phyloP scores from a whole-genome alignment of 148 eudicot genomes.

The Spergularia marina region DNA sequence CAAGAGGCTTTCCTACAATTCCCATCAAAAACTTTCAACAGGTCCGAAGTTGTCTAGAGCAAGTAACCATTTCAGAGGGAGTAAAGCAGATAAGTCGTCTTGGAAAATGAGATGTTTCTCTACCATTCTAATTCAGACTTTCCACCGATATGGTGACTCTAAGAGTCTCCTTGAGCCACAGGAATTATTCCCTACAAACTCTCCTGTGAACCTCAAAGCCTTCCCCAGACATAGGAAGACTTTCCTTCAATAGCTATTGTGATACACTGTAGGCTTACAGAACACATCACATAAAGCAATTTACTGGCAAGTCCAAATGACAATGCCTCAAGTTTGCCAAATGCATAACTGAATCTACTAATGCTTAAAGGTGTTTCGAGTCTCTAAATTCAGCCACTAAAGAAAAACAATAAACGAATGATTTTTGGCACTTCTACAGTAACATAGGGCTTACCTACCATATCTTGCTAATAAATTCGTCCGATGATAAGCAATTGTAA shows the following conservation, averaged over 20 bases:
- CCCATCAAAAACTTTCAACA: not conserved
- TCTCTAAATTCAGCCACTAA: not conserved
- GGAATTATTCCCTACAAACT: no score
- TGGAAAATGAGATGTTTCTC: no score
- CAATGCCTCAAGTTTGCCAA: not conserved
- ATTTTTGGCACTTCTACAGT: slow-evolving; percentile 7
- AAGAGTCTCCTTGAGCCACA: no score
- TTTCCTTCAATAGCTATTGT: not conserved
- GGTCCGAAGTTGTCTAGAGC: not conserved
- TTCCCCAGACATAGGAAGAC: not conserved
- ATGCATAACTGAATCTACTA: not conserved
- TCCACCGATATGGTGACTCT: no score
- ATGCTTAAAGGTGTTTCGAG: not conserved
- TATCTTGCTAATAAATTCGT: slow-evolving; percentile 86
- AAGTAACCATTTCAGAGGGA: not conserved
- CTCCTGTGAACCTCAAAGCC: not conserved
- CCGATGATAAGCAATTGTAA: slow-evolving; percentile 89
- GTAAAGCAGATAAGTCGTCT: not conserved
- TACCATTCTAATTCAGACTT: no score
- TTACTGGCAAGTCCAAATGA: not conserved
- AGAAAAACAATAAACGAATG: not conserved
- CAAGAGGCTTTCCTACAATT: no score
- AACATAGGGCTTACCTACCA: slow-evolving; percentile 81
- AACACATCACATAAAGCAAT: not conserved
- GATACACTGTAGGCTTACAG: not conserved